These are phyloP conservation scores for Fragaria ananassa DNA, from an alignment of 306 rosid species.

Conservation along the genomic window DNA sequence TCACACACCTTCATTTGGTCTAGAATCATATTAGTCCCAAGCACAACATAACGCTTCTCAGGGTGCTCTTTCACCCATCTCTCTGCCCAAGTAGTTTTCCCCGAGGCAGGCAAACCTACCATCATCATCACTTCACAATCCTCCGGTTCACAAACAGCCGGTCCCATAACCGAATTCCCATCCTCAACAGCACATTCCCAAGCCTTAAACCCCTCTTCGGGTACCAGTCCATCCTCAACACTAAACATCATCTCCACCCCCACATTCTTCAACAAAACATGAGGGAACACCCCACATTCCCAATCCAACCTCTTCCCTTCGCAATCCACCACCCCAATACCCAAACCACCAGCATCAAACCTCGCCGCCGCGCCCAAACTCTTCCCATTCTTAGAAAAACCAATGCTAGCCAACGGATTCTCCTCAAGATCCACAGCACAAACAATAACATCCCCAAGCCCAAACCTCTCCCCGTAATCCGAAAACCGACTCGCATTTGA, in stretches of 20 bases:
- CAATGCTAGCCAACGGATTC: conserved; percentile 45
- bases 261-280: conserved; percentile 54
- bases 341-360: conserved; percentile 39
- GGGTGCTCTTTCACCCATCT: conserved; percentile 49
- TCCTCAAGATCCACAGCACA: conserved; percentile 52
- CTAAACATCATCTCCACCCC: conserved; percentile 52
- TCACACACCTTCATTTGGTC: conserved; percentile 60
- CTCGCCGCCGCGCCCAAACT: conserved; percentile 41
- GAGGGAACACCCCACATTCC: conserved; percentile 48
- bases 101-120: conserved; percentile 61
- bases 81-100: conserved; percentile 69
- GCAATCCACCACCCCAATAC: conserved; percentile 36
- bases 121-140: conserved; percentile 58
- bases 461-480: conserved; percentile 51
- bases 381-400: conserved; percentile 59
- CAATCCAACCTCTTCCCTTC: conserved; percentile 21
- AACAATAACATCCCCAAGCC: conserved; percentile 48
- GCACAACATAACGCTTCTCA: conserved; percentile 54
- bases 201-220: conserved; percentile 42
- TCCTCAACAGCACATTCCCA: conserved; percentile 49
- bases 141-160: conserved; percentile 28
- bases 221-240: conserved; percentile 55
- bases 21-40: conserved; percentile 48
- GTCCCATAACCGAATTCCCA: conserved; percentile 39
- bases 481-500: conserved; percentile 35